Conservation (phyloP, 1,139 yeast species). For the Ashbya aceris region DNA sequence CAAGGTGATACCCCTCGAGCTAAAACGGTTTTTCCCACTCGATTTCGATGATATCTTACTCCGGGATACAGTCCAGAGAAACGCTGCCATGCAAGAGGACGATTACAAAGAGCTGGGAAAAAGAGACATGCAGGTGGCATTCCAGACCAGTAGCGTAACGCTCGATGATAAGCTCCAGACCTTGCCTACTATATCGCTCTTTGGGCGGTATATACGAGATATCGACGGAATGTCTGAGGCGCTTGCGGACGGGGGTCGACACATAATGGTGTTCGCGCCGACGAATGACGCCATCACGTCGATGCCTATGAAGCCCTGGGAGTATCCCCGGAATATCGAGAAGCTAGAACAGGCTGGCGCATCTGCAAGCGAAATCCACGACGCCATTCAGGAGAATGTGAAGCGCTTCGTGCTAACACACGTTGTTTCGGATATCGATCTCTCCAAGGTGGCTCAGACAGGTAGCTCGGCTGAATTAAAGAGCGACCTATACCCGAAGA, state of each 20-base stretch:
- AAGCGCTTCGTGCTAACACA: conserved; percentile 47
- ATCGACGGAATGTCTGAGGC: conserved; percentile 13
- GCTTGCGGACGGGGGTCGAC: conserved; percentile 13
- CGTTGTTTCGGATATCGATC: conserved; percentile 31
- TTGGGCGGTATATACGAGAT: conserved; percentile 19
- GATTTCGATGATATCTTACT: no score
- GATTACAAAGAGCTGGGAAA: no score
- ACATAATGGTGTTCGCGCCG: conserved; percentile 49
- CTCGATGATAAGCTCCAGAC: conserved; percentile 18
- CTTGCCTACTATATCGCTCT: conserved; percentile 15
- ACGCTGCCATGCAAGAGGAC: no score
- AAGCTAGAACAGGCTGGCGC: conserved; percentile 19
- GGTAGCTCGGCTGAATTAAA: conserved; percentile 17
- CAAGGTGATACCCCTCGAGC: no score
- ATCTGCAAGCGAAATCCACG: conserved; percentile 36
- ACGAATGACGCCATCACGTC: conserved; percentile 43
- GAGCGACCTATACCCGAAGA: conserved; percentile 20
- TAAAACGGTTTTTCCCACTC: no score
- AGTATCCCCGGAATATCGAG: conserved; percentile 44
- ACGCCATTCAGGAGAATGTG: conserved; percentile 39
- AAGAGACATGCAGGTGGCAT: no score
- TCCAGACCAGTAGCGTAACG: not conserved
- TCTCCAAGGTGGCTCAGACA: conserved; percentile 8
- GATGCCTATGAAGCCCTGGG: conserved; percentile 53
- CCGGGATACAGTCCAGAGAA: no score